Base-by-base conservation (phyloP, 345 rosid species). In the Populus davidiana region DNA sequence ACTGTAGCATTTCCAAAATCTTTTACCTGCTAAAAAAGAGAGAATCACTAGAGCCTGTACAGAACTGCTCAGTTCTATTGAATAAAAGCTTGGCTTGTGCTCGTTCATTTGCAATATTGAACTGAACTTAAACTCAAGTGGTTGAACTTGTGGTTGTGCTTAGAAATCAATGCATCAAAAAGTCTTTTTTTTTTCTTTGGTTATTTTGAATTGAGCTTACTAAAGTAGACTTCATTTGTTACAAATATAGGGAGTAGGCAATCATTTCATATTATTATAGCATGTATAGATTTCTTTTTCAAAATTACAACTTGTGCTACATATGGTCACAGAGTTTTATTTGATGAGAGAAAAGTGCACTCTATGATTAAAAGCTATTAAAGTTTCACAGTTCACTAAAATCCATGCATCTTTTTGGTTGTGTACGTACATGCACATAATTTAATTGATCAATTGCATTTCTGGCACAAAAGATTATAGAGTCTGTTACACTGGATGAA, bases 1-100 rank as follows among this genome's bases (percentile, higher is more conserved):
- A 49, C 62, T 7, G 5, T 76, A 70, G 69, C n/a, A 52, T 49
- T 70, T 63, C 69, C 64, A 65, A 56, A 6, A 73, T 38, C 29
- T 43, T 16, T 44, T 59, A 9, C 29, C 29, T 4, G 29, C 14
- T n/a, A 59, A 11, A n/a, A 59, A 59, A 59, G 63, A 59, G 27
- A 59, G 63, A 59, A 59, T 59, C 25, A 59, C 9, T n/a, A 18
- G 49, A 56, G 44, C 18, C 8, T 63, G 6, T 27, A 27, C 14
- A 39, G 70, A 67, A 74, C 25, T 41, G 41, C 39, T 29, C 70
- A 64, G 35, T 65, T 35, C 17, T 27, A 27, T 38, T 39, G 77
- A 23, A 16, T 73, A 29, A 73, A 41, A 20, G 70, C 44, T 43
- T 20, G 23, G 41, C 44, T 41, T 43, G 54, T 41, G 61, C 21